These are phyloP conservation scores for Penicillium goetzii DNA, from an alignment of 495 filamentous ascomycete species.

Conservation along the genomic window DNA sequence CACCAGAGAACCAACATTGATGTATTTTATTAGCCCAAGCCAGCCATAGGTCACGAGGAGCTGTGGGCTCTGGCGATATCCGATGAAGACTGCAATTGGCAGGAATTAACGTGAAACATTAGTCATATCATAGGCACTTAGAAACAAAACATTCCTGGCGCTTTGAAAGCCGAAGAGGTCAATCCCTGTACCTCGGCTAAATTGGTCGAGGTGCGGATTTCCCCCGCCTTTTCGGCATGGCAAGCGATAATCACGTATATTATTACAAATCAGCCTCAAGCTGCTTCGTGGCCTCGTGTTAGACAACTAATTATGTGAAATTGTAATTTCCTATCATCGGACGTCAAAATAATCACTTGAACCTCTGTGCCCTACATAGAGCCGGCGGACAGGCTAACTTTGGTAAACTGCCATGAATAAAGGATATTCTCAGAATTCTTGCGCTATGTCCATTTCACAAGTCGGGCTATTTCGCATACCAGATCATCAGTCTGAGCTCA, in stretches of 20 bases:
- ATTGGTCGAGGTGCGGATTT: neutral
- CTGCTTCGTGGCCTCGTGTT: neutral
- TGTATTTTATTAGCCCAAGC: neutral
- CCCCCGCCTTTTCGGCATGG: neutral
- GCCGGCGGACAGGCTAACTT: neutral
- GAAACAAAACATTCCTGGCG: neutral
- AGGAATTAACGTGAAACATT: neutral
- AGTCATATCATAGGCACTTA: neutral
- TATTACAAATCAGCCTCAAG: neutral
- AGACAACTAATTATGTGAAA: neutral
- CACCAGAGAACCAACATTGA: neutral
- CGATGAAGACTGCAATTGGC: neutral
- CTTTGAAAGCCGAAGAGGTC: neutral
- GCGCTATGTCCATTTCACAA: neutral
- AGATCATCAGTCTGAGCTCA: neutral
- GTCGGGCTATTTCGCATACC: neutral
- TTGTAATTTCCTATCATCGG: neutral
- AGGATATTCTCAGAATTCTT: neutral
- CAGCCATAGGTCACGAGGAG: neutral
- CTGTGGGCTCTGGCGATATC: neutral
- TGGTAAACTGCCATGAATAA: neutral
- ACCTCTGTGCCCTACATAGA: neutral
- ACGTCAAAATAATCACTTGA: neutral
- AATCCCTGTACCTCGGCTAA: slow-evolving; percentile 1
- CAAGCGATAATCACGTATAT: neutral